Base-by-base conservation (phyloP, 2,329 filamentous ascomycete species). In the Epichloe uncinata region DNA sequence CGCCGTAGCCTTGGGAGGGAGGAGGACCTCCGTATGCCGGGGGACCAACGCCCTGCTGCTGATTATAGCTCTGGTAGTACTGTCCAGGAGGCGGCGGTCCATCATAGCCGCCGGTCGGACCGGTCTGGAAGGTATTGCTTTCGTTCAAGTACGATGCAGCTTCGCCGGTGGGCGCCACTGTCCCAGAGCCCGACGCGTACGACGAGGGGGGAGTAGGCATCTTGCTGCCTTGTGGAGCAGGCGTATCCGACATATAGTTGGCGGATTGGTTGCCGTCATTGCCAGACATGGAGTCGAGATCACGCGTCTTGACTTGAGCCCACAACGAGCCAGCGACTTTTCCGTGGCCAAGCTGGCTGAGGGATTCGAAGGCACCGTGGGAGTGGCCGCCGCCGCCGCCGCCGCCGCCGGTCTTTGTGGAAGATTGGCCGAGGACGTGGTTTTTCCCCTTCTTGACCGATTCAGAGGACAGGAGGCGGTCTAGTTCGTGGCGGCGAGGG, bases 401-500 rank as follows among this genome's bases (percentile, higher is more conserved):
- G 36, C 63, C 64, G 15, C 59, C 56, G 37, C 59, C 63, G 20
- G 57, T 55, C 9, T 55, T 54, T 22, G 66, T 65, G 13, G 61
- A 56, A 6, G 57, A 54, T 37, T 67, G 64, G 40, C 64, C 65
- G 15, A 77, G 65, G 18, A 78, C 69, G 63, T 95, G 88, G 63
- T 97, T 98, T 63, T 82, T 84, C 42, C 91, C 89, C 8, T 75
- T 74, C 60, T 81, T 84, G 52, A 98, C 93, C 6, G 86, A 88
- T 49, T 94, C 82, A 0, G 89, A 88, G 45, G 80, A 84, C 9
- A 98, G 76, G n/a, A 93, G 61, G 48, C 79, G 71, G 61, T 94
- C 83, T 16, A 97, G 72, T 47, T 81, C 75, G 48, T 79, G 71
- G 42, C 81, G 80, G 54, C 84, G 81, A 3, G 81, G 73, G 51